These are phyloP conservation scores for Oxyria digyna DNA, from an alignment of 148 eudicot species.

Conservation along the genomic window DNA sequence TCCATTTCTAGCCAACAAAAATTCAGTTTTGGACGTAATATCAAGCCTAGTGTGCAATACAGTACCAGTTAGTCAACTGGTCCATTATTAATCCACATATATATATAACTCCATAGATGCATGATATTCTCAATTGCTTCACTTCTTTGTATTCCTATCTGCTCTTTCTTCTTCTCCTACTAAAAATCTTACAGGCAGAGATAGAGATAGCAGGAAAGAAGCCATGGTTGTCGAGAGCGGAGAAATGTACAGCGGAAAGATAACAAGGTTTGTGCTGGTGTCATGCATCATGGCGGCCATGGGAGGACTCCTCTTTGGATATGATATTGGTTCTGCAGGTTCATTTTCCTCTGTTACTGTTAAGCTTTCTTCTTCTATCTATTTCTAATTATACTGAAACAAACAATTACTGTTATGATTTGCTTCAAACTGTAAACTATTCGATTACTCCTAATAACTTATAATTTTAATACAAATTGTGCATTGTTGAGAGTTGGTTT, in stretches of 20 bases:
- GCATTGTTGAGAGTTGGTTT: too few species aligned
- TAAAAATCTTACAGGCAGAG: not conserved
- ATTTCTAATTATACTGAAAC: too few species aligned
- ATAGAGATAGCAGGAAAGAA: not conserved
- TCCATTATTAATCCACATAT: too few species aligned
- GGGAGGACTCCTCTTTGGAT: constrained; percentile 8
- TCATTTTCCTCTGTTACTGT: not conserved
- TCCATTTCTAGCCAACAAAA: not conserved
- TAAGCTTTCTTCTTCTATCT: not conserved
- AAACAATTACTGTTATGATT: too few species aligned
- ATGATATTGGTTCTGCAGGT: constrained; percentile 3
- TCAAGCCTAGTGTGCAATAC: not conserved
- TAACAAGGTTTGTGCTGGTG: constrained; percentile 4
- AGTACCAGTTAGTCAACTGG: constrained; percentile 1
- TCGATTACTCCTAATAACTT: too few species aligned
- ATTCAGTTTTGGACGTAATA: not conserved
- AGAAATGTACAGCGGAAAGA: not conserved
- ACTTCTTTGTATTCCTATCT: not conserved
- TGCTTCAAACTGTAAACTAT: too few species aligned
- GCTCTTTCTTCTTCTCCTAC: not conserved
- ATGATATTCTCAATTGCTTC: not conserved
- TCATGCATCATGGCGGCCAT: constrained; percentile 8
- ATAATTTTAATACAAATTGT: too few species aligned
- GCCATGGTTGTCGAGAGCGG: constrained; percentile 6
- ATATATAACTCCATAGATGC: not conserved